phyloP scores from a whole-genome alignment of 768 basidiomycete genomes.

The Suillus alpinus region DNA sequence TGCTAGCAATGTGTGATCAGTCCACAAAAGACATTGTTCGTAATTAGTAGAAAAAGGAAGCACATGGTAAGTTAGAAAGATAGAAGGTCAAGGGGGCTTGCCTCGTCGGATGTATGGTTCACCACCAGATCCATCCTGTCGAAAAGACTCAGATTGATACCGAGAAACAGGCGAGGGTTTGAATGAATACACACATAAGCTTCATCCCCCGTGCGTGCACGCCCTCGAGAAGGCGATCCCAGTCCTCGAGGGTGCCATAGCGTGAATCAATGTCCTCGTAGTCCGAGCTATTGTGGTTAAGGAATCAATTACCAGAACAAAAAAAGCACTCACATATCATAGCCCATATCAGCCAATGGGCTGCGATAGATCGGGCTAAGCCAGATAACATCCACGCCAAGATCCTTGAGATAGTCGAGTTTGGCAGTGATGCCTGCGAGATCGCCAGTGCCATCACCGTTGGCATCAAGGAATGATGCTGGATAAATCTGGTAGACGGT shows the following conservation, averaged over 20 bases:
- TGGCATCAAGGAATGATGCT: conserved; percentile 68
- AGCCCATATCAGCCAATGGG: conserved; percentile 71
- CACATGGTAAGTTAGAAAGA: background rate
- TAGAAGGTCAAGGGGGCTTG: conserved; percentile 15
- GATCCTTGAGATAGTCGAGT: conserved; percentile 64
- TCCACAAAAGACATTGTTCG: background rate
- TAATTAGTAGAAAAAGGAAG: conserved; percentile 6
- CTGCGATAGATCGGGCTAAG: conserved; percentile 69
- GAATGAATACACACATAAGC: conserved; percentile 46
- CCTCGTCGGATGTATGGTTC: conserved; percentile 71
- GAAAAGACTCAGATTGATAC: conserved; percentile 1
- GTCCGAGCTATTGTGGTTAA: conserved; percentile 45
- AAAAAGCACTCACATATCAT: conserved; percentile 52
- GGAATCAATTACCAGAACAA: background rate
- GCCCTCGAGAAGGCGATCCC: conserved; percentile 51
- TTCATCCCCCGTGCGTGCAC: conserved; percentile 67
- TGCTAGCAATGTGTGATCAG: conserved; percentile 41
- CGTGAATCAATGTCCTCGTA: conserved; percentile 61
- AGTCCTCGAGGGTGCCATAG: conserved; percentile 63
- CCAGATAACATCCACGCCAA: conserved; percentile 71
- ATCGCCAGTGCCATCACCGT: conserved; percentile 69
- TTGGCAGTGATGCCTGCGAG: conserved; percentile 62
- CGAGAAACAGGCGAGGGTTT: conserved; percentile 7
- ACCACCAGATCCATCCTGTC: conserved; percentile 74
- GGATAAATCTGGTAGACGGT: conserved; percentile 71